These are phyloP conservation scores for Prunus padus DNA, from an alignment of 306 rosid genomes.

Conservation along the genomic window DNA sequence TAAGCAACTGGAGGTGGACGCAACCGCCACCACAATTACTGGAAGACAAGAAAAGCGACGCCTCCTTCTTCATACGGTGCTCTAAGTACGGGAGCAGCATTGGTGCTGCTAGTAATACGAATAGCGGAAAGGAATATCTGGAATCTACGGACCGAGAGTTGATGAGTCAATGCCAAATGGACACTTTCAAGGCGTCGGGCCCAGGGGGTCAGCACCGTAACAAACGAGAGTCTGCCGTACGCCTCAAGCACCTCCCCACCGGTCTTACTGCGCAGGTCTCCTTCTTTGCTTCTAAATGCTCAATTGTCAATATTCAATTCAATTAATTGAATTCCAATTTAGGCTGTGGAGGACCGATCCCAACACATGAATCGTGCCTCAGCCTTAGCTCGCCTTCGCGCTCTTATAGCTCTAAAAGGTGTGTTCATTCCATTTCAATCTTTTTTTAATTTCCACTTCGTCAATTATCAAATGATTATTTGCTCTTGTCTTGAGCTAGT, in stretches of 20 bases:
- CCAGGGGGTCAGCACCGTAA: constrained; percentile 98
- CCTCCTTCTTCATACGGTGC: constrained; percentile 21
- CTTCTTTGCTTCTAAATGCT: neutral
- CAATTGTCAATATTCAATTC: neutral
- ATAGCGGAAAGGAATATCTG: constrained; percentile 42
- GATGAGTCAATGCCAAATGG: constrained; percentile 73
- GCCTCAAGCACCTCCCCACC: constrained; percentile 83
- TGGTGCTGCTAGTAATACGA: neutral
- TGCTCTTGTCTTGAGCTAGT: neutral
- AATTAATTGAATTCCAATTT: neutral
- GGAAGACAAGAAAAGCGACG: constrained; percentile 5
- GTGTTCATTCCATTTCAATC: neutral
- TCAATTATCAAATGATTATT: neutral
- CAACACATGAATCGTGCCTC: constrained; percentile 89
- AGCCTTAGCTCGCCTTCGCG: constrained; percentile 77
- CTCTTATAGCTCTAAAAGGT: constrained; percentile 66
- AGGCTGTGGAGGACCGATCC: constrained; percentile 87
- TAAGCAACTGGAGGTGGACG: constrained; percentile 19
- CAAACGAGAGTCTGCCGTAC: constrained; percentile 87
- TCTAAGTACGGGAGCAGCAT: constrained; percentile 10
- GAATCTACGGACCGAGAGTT: constrained; percentile 73
- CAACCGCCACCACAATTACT: constrained; percentile 8
- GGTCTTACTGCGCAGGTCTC: constrained; percentile 64
- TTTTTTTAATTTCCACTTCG: neutral
- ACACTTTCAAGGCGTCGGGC: constrained; percentile 72